Base-by-base conservation (phyloP, 495 filamentous ascomycete species). In the Aspergillus incahuasiensis region DNA sequence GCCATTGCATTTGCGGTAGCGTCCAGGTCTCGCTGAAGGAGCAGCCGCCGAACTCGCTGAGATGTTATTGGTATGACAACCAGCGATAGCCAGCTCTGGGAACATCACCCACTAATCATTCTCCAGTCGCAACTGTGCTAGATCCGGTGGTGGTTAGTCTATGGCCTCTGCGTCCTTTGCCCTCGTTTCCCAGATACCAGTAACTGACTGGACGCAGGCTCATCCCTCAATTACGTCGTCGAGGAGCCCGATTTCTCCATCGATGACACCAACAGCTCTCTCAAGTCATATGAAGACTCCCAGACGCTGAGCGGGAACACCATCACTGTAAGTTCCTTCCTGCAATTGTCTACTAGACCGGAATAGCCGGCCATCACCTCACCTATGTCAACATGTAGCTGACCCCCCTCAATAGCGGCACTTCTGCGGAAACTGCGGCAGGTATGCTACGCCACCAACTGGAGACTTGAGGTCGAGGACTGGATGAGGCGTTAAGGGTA, bases 1-100 rank as follows among this genome's bases (percentile, higher is more conserved):
- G 49, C 16, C 49, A 52, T 6, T 41, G 34, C 16, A 52, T 40
- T 6, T 52, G 49, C 35, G 32, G 49, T n/a, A 18, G n/a, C 9
- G 42, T 52, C 30, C 49, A 40, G 7, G 49, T 41, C 18, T 24
- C 19, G n/a, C 7, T 52, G 16, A 24, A 40, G 32, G 9, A 52
- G 19, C 49, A 41, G 32, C 34, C 49, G 15, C 34, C 18, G 3
- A 25, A 15, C 35, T 52, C 49, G 18, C 49, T 52, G 12, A 5
- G 35, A 8, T 52, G 49, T 15, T 24, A 52, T 41, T 52, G 49
- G 49, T 52, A 52, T 19, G 35, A n/a, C n/a, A n/a, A n/a, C n/a
- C n/a, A n/a, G n/a, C n/a, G n/a, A n/a, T n/a, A n/a, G n/a, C n/a
- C n/a, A n/a, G n/a, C n/a, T n/a, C n/a, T n/a, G n/a, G n/a, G n/a